Base-by-base conservation (phyloP, 345 rosid species). In the Eutrema yunnanense region DNA sequence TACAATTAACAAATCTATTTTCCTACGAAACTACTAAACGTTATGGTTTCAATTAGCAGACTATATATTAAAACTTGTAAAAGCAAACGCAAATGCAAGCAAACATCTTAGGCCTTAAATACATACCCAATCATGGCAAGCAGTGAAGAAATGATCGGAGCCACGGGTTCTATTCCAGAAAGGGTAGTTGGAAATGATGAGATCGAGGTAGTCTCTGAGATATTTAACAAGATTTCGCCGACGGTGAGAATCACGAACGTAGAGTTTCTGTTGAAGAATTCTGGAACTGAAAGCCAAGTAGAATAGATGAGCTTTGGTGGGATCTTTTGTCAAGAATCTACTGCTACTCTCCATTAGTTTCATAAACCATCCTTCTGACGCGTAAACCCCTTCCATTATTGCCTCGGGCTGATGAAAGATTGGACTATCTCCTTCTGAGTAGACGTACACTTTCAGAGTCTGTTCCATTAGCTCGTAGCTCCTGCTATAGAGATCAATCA, bases 361-460 rank as follows among this genome's bases (percentile, higher is more conserved):
- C 90, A 91, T 88, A 80, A 91, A 91, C 97, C 97, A 91, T 78
- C 97, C 97, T 77, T 91, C 92, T 9, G 94, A 87, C 19, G 96
- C 90, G 69, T 92, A 92, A 76, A 85, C 82, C 14, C 97, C 97
- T 62, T 80, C 32, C 37, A 87, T 87, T 48, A 81, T 67, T 64
- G 70, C 79, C 43, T 75, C 74, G 6, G 92, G 86, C 72, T 63
- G 71, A 80, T 92, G 97, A 14, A 92, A 57, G 34, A 92, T 82
- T 2, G 97, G 92, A 59, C 55, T 87, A 75, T 81, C 82, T 60
- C 96, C 96, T 70, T 92, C 97, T 63, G 78, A 72, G 67, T 92
- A 92, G 26, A 89, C 50, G 29, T 89, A 89, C 19, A 92, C 93
- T 78, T 83, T 89, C 42, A 89, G 85, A 69, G 73, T 82, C 43